Evolutionary conservation across 2,329 filamentous ascomycete genomes (phyloP).

Genomic region (Coleophoma eucalyptorum): DNA sequence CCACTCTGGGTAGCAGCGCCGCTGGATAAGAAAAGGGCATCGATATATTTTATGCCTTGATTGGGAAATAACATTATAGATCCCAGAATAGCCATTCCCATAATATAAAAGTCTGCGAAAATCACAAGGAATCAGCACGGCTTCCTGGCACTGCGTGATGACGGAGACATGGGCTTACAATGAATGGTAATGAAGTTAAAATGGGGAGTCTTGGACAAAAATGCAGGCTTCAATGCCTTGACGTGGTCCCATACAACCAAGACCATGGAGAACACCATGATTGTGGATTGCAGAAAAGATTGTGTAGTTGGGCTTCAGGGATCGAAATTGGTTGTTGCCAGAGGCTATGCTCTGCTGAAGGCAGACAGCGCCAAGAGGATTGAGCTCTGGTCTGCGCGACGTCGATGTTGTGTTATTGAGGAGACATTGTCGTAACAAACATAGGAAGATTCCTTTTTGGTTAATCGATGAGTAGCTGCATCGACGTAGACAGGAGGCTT

Average conservation of each 20-base stretch:
- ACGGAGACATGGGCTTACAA: constrained; percentile 48
- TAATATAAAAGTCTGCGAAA: constrained; percentile 70
- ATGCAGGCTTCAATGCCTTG: constrained; percentile 49
- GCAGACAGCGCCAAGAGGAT: background rate
- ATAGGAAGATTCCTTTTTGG: background rate
- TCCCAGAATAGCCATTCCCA: constrained; percentile 66
- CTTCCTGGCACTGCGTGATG: background rate
- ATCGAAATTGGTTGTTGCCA: no score
- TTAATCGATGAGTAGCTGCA: background rate
- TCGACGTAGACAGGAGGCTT: background rate
- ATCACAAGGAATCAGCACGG: background rate
- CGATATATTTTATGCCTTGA: constrained; percentile 69
- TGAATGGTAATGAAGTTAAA: constrained; percentile 82
- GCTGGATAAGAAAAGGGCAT: constrained; percentile 83
- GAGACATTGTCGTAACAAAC: background rate
- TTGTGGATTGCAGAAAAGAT: constrained; percentile 2
- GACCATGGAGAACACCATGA: constrained; percentile 18
- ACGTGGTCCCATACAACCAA: constrained; percentile 34
- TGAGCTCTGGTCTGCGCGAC: background rate
- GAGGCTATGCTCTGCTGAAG: no score
- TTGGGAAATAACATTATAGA: constrained; percentile 73
- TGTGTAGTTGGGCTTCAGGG: background rate
- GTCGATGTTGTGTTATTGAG: background rate
- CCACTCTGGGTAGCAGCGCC: constrained; percentile 90
- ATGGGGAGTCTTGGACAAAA: constrained; percentile 57